Conservation (phyloP, 2,329 filamentous ascomycete species). For the Cladophialophora chaetospira region DNA sequence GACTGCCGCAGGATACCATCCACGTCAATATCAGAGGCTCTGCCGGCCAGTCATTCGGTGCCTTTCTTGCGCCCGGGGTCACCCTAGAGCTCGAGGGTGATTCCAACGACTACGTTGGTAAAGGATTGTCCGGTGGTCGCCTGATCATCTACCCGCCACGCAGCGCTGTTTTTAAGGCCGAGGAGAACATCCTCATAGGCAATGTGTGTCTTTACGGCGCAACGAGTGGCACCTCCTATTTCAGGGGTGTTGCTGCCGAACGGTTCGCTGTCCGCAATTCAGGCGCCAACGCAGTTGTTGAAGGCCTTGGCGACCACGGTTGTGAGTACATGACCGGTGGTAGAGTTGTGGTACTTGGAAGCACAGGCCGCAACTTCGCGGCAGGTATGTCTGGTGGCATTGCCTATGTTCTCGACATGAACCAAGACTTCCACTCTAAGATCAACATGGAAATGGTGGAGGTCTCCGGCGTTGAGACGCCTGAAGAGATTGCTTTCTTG, state of each 20-base stretch:
- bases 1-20: constrained; percentile 87
- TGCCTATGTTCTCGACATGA: constrained; percentile 87
- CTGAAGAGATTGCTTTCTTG: constrained; percentile 83
- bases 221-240: constrained; percentile 87
- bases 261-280: constrained; percentile 97
- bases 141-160: constrained; percentile 92
- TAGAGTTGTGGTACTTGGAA: constrained; percentile 81
- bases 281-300: constrained; percentile 91
- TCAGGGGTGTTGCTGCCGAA: constrained; percentile 94
- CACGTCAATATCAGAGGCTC: constrained; percentile 97
- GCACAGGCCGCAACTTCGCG: constrained; percentile 93
- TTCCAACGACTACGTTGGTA: constrained; percentile 94
- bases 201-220: constrained; percentile 96
- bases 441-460: constrained; percentile 98
- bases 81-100: constrained; percentile 95
- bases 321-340: constrained; percentile 99
- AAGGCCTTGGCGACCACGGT: constrained; percentile 93
- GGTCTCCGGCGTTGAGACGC: constrained; percentile 78
- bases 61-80: constrained; percentile 88
- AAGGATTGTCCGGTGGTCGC: constrained; percentile 89
- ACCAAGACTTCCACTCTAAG: constrained; percentile 87
- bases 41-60: constrained; percentile 94
- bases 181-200: constrained; percentile 91
- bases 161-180: constrained; percentile 87
- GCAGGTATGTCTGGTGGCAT: constrained; percentile 99